Conservation (phyloP, 495 filamentous ascomycete species). For the Talaromyces nanjingensis region DNA sequence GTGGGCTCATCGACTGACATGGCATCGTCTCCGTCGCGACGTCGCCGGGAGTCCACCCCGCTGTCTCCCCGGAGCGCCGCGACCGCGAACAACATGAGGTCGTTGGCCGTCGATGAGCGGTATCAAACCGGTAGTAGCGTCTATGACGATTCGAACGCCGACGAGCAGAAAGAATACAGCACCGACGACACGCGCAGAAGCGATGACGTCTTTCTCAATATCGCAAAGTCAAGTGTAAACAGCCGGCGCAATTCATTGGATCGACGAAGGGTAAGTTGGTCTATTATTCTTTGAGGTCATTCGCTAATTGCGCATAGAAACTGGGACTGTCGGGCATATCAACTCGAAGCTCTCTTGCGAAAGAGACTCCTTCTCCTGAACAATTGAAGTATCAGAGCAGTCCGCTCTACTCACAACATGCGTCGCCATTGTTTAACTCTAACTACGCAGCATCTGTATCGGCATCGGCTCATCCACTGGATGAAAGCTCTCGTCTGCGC, state of each 20-base stretch:
- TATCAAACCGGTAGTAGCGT: neutral
- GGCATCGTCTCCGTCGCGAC: neutral
- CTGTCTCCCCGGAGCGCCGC: slow-evolving; percentile 10
- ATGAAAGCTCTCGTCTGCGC: slow-evolving; percentile 35
- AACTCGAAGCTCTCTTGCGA: slow-evolving; percentile 7
- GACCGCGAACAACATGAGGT: neutral
- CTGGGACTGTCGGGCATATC: slow-evolving; percentile 8
- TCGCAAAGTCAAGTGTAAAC: slow-evolving; percentile 48
- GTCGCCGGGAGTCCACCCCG: slow-evolving; percentile 4
- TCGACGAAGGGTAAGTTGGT: slow-evolving; percentile 42
- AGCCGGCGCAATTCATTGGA: slow-evolving; percentile 39
- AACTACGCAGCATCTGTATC: slow-evolving; percentile 34
- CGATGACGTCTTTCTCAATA: slow-evolving; percentile 59
- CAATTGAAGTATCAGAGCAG: slow-evolving; percentile 20
- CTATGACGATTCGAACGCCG: neutral
- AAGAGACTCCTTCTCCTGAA: slow-evolving; percentile 36
- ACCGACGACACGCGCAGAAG: slow-evolving; percentile 31
- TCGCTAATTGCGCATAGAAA: slow-evolving; percentile 4
- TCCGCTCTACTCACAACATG: slow-evolving; percentile 36
- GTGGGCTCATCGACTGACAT: neutral
- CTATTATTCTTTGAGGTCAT: neutral
- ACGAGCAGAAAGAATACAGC: slow-evolving; percentile 13
- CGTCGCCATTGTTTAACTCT: slow-evolving; percentile 31
- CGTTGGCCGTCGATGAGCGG: neutral
- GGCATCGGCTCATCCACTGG: slow-evolving; percentile 44